Conservation (phyloP, 1,284 basidiomycete genomes). For the Trametes sp. region DNA sequence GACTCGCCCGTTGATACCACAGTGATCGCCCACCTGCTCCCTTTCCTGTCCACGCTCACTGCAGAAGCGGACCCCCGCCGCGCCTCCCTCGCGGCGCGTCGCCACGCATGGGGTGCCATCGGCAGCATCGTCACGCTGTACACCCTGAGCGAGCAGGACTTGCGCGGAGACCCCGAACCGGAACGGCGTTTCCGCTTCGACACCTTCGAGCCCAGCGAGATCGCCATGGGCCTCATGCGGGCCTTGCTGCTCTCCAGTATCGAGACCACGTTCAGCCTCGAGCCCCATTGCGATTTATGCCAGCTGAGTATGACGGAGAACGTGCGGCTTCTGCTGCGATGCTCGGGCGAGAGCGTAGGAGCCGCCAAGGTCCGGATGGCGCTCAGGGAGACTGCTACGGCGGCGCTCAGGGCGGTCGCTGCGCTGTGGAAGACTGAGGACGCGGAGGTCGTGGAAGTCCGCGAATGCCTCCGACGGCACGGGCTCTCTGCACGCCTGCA, state of each 20-base stretch:
- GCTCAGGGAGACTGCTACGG: not conserved
- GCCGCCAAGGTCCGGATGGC: no score
- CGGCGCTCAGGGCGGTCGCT: not conserved
- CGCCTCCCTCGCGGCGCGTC: not conserved
- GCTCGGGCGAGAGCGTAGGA: not conserved
- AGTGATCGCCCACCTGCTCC: not conserved
- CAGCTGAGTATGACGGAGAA: not conserved
- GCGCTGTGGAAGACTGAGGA: not conserved
- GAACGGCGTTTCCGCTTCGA: no score
- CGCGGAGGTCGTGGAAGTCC: not conserved
- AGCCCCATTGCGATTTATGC: not conserved
- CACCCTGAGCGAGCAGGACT: not conserved
- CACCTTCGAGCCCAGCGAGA: no score
- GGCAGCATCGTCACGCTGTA: not conserved
- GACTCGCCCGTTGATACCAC: not conserved
- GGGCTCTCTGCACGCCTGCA: not conserved
- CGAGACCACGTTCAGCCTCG: not conserved
- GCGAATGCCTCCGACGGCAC: not conserved
- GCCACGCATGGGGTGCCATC: not conserved
- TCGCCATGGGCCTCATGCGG: not conserved
- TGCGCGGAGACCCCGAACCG: not conserved
- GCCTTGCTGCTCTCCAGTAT: not conserved
- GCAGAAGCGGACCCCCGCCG: no score
- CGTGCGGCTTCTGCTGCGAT: not conserved
- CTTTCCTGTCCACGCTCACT: not conserved